Conservation (phyloP, 1,284 basidiomycete genomes). For the Irpex sp. region DNA sequence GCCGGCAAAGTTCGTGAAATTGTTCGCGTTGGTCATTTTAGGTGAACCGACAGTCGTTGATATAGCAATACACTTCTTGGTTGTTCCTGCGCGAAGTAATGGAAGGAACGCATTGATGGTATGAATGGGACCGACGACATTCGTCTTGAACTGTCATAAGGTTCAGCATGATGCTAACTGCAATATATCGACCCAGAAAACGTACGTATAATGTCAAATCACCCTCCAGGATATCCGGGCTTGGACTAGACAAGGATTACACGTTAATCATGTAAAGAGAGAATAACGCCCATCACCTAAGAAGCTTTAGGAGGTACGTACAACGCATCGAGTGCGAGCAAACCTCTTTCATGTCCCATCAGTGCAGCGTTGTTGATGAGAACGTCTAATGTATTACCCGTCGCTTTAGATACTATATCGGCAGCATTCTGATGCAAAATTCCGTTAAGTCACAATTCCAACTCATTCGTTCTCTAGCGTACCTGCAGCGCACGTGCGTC, state of each 20-base stretch:
- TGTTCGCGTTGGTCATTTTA: conserved; percentile 28
- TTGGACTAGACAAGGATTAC: not conserved
- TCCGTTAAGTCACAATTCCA: not conserved
- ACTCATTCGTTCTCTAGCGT: not conserved
- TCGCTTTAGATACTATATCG: conserved; percentile 18
- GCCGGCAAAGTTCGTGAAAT: conserved; percentile 15
- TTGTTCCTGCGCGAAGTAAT: conserved; percentile 30
- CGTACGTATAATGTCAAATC: conserved; percentile 20
- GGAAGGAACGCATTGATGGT: conserved; percentile 34
- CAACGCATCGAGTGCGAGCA: conserved; percentile 2
- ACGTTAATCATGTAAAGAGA: not conserved
- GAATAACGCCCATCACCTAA: not conserved
- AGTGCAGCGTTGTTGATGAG: conserved; percentile 28
- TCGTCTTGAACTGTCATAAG: conserved; percentile 26
- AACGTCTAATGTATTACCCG: conserved; percentile 24
- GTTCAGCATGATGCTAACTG: not conserved
- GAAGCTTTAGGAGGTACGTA: not conserved
- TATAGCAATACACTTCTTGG: not conserved
- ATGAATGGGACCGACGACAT: conserved; percentile 34
- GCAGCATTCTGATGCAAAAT: conserved; percentile 10
- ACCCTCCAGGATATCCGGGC: conserved; percentile 18
- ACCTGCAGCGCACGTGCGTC: conserved; percentile 18
- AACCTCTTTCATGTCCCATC: not conserved
- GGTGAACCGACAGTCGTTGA: conserved; percentile 18
- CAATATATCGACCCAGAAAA: not conserved